Evolutionary conservation across 2,329 filamentous ascomycete genomes (phyloP), one percentile per base, ranked within the genome.

Genomic region (Sarocladium brachiariae): DNA sequence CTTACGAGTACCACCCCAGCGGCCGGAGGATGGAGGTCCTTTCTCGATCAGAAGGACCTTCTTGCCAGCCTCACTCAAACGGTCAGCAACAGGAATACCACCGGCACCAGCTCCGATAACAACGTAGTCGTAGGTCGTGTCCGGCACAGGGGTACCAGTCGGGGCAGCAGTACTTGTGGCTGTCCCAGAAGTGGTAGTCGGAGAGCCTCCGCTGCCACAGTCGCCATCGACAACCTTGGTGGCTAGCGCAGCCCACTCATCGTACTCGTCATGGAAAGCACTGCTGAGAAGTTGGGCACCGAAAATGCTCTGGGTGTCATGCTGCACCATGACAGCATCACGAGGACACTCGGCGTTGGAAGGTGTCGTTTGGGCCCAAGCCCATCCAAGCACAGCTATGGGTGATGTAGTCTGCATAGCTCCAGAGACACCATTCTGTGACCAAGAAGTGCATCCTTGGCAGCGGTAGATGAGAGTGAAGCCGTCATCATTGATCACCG

Each of bases 391-490:
- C 23, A 80, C 63, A 13, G 77, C 61, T 16, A 60, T 56, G 1
- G 72, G 72, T 2, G 55, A 58, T 41, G 65, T 73, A 11, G 77
- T 80, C 3, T 68, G 68, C 2, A 69, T 68, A 2, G 65, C 68
- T 0, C 69, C 69, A 1, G 63, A 66, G 31, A 67, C 65, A 3
- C 73, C 74, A 23, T 72, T 68, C 35, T 79, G 70, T 56, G 76
- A 65, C 74, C 78, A 82, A 1, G 68, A 58, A 19, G 80, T 67
- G 61, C 78, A 82, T 56, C 73, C 71, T 56, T 81, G 64, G 64
- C 84, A 87, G 43, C 80, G 74, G 67, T 84, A 87, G n/a, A 85
- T 74, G 45, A 86, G 61, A 41, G 76, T 76, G 62, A 79, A 87
- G 55, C 77, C 69, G 23, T 76, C 80, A 14, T 71, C 70, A 57